Percentiles rank a stretch among this genome's conserved stretches.
These are phyloP conservation scores for Penicillium italicum DNA, from an alignment of 2,329 filamentous ascomycete genomes.

Conservation along the genomic window DNA sequence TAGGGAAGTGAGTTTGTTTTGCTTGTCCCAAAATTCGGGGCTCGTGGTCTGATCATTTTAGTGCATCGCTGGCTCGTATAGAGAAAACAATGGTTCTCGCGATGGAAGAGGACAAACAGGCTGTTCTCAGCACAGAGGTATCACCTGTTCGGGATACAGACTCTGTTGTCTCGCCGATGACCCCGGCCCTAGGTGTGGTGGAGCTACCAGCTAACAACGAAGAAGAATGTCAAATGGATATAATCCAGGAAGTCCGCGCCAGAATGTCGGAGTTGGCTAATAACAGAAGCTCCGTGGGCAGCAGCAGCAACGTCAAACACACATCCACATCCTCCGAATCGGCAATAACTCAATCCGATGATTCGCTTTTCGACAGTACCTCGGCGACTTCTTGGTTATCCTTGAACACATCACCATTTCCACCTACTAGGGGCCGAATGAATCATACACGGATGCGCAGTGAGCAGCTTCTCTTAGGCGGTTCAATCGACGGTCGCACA, in stretches of 20 bases:
- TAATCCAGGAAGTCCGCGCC: neutral
- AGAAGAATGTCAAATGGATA: neutral
- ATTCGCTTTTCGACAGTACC: conserved; percentile 11
- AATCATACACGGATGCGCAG: neutral
- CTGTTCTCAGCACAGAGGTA: neutral
- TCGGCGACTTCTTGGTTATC: conserved; percentile 8
- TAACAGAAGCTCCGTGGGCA: neutral
- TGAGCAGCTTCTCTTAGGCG: conserved; percentile 1
- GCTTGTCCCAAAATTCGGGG: no score
- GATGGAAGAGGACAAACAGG: conserved; percentile 21
- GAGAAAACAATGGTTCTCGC: conserved; percentile 23
- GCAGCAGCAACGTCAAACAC: conserved; percentile 4
- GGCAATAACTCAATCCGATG: conserved; percentile 16
- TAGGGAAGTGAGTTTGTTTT: conserved; percentile 23
- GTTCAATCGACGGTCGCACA: conserved; percentile 6
- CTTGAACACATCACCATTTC: conserved; percentile 2
- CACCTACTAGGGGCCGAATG: neutral
- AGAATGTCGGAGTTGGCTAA: neutral
- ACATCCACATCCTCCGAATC: conserved; percentile 22
- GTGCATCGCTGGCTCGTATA: conserved; percentile 23
- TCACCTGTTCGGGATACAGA: conserved; percentile 7
- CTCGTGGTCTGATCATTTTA: conserved; percentile 7
- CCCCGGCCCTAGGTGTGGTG: neutral
- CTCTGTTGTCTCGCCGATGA: conserved; percentile 4
- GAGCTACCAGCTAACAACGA: neutral